Base-by-base conservation (phyloP, 495 filamentous ascomycete genomes). In the Staphylotrichum tortipilum region DNA sequence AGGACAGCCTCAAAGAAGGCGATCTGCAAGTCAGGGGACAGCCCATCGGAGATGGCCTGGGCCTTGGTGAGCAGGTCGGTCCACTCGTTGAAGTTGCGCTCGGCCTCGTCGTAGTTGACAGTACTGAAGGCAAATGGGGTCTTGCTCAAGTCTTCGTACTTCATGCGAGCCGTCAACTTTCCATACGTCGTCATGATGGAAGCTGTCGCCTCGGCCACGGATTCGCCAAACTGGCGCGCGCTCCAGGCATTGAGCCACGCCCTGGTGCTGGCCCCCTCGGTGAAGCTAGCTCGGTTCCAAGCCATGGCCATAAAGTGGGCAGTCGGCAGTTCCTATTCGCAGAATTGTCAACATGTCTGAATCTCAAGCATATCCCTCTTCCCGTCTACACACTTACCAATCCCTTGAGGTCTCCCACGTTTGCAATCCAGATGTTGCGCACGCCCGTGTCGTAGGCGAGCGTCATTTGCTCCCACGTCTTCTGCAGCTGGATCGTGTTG, bases 321-420 rank as follows among this genome's bases (percentile, higher is more conserved):
- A 31, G 80, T 76, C 5, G 80, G 79, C 9, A 79, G 61, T 57
- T 81, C 63, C 59, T 63, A n/a, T 15, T 0, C 7, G n/a, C 17
- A 31, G 18, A 2, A 15, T 34, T 39, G 7, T 31, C 21, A n/a
- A n/a, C n/a, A n/a, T n/a, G n/a, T n/a, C n/a, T n/a, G n/a, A n/a
- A n/a, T n/a, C n/a, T n/a, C 28, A 30, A 4, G 26, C n/a, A 21
- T 29, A 7, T n/a, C n/a, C n/a, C n/a, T n/a, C n/a, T n/a, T n/a
- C n/a, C n/a, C n/a, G n/a, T n/a, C n/a, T n/a, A n/a, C n/a, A 17
- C 8, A 52, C 61, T 24, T 53, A 65, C 80, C 11, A 80, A 61
- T 9, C 73, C 75, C 54, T 83, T 83, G 10, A 85, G 66, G 56
- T 86, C 82, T 11, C 81, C 81, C 18, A 86, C 76, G 51, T 86